Evolutionary conservation across 1,139 yeast genomes (phyloP).

Genomic region (Kodamaea fungicola): DNA sequence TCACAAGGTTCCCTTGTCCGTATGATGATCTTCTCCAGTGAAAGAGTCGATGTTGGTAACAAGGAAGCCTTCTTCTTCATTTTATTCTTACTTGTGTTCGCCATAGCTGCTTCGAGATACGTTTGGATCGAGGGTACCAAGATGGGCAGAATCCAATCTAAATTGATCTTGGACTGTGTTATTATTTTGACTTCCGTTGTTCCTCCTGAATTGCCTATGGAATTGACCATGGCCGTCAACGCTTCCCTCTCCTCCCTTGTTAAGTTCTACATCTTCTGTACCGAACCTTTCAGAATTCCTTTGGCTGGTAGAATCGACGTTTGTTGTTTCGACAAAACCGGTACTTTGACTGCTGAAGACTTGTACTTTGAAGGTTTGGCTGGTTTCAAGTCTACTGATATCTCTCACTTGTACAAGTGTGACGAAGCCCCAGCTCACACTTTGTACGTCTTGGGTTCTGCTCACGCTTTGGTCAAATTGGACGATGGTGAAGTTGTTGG

Average conservation of each 20-base stretch:
- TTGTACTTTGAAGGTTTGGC: conserved; percentile 95
- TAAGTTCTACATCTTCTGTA: conserved; percentile 88
- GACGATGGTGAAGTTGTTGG: conserved; percentile 98
- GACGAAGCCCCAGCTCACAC: conserved; percentile 63
- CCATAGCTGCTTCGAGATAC: conserved; percentile 95
- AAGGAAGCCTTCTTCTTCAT: conserved; percentile 92
- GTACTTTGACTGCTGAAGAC: conserved; percentile 97
- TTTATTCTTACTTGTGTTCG: conserved; percentile 82
- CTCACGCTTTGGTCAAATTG: conserved; percentile 89
- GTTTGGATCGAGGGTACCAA: conserved; percentile 98
- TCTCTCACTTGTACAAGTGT: conserved; percentile 52
- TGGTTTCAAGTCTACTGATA: conserved; percentile 59
- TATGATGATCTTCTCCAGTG: conserved; percentile 96
- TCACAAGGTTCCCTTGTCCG: conserved; percentile 97
- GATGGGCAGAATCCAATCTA: conserved; percentile 93
- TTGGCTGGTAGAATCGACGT: conserved; percentile 97
- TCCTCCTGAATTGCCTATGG: conserved; percentile 99
- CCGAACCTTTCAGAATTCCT: conserved; percentile 98
- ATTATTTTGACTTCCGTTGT: conserved; percentile 95
- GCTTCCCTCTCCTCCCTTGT: conserved; percentile 82
- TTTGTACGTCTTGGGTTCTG: conserved; percentile 80
- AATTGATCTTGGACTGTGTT: conserved; percentile 91
- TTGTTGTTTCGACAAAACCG: conserved; percentile 98
- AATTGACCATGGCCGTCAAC: conserved; percentile 96
- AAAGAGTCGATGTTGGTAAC: conserved; percentile 94